A percentile compares a stretch with the other conserved stretches of the same genome.
Conservation (phyloP, 805 yeast species). For the Ogataea henricii region DNA sequence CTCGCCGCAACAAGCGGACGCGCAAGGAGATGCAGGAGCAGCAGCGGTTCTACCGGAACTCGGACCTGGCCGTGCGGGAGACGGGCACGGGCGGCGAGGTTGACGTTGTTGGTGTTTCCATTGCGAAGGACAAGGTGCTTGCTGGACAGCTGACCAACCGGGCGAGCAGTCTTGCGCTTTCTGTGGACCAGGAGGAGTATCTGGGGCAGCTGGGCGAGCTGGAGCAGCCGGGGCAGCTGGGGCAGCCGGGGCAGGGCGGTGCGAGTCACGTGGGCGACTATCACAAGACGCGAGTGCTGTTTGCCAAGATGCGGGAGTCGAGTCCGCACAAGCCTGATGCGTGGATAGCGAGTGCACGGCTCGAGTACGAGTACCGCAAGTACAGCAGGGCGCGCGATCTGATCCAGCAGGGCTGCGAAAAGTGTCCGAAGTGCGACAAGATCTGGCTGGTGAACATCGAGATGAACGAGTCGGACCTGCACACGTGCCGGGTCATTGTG, state of each 20-base stretch:
- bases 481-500: constrained; percentile 56
- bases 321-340: constrained; percentile 74
- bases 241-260: constrained; percentile 34
- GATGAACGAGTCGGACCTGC: constrained; percentile 49
- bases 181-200: constrained; percentile 42
- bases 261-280: constrained; percentile 52
- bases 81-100: constrained; percentile 34
- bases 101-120: constrained; percentile 55
- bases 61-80: constrained; percentile 51
- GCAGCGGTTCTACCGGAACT: constrained; percentile 78
- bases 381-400: constrained; percentile 56
- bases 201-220: constrained; percentile 41
- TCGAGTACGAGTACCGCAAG: constrained; percentile 68
- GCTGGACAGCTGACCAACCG: constrained; percentile 56
- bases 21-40: constrained; percentile 61
- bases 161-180: not conserved
- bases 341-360: constrained; percentile 84
- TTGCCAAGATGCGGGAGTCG: constrained; percentile 67
- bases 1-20: constrained; percentile 73
- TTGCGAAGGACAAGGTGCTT: constrained; percentile 64
- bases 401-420: constrained; percentile 73
- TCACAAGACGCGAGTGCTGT: constrained; percentile 55
- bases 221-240: constrained; percentile 44
- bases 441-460: constrained; percentile 83
- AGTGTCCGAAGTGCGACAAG: constrained; percentile 65